phyloP scores from a whole-genome alignment of 2,329 filamentous ascomycete species.

The Tolypocladium nubicola region DNA sequence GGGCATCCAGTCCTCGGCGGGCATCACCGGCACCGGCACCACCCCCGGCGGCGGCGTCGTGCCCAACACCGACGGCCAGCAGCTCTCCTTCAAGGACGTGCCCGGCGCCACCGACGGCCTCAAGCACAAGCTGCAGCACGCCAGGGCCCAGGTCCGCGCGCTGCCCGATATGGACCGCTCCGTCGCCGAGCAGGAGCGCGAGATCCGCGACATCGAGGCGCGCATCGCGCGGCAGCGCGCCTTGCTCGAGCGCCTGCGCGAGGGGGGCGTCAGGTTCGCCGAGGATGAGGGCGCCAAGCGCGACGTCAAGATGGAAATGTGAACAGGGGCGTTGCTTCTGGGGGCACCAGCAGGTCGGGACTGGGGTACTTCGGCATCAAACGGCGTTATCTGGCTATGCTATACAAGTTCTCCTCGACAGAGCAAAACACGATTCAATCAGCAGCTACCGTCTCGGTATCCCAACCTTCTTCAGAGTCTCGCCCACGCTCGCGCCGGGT shows the following conservation, averaged over 20 bases:
- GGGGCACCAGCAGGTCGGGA: background rate
- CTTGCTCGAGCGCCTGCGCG: constrained; percentile 43
- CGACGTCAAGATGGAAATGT: constrained; percentile 31
- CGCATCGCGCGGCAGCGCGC: constrained; percentile 52
- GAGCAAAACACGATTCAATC: background rate
- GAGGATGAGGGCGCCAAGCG: constrained; percentile 15
- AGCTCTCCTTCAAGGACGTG: constrained; percentile 58
- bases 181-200: constrained; percentile 57
- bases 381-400: background rate
- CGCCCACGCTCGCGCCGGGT: constrained; percentile 49
- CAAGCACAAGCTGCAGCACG: constrained; percentile 75
- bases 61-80: constrained; percentile 22
- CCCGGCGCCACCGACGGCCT: constrained; percentile 66
- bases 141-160: constrained; percentile 52
- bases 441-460: constrained; percentile 14
- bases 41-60: constrained; percentile 19
- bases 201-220: constrained; percentile 57
- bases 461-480: constrained; percentile 49
- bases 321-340: constrained; percentile 11
- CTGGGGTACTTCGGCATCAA: background rate
- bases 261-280: constrained; percentile 26
- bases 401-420: background rate
- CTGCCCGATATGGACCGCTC: constrained; percentile 61
- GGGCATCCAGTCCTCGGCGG: constrained; percentile 29
- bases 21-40: constrained; percentile 27